These are phyloP conservation scores for Cercospora berteroae DNA, from an alignment of 2,329 filamentous ascomycete genomes.

Conservation along the genomic window DNA sequence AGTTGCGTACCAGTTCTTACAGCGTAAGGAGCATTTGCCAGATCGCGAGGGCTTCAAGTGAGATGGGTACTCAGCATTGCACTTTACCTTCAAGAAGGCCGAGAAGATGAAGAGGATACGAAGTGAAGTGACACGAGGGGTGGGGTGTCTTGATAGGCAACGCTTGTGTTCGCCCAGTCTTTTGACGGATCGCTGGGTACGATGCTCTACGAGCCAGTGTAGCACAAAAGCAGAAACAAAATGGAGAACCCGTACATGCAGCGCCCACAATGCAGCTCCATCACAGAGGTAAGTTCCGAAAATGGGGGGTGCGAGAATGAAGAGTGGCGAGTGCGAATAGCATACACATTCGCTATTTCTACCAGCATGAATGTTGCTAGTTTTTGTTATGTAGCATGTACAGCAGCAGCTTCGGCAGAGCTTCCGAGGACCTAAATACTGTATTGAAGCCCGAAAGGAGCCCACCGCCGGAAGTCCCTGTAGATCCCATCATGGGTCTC, in stretches of 20 bases:
- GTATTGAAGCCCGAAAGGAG: background rate
- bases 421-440: background rate
- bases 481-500: constrained; percentile 11
- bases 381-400: background rate
- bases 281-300: background rate
- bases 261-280: background rate
- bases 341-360: background rate
- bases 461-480: background rate
- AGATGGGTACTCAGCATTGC: background rate
- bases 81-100: background rate
- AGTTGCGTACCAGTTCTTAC: background rate
- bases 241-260: too few relatives aligned
- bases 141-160: background rate
- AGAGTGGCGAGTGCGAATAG: background rate
- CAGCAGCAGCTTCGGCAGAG: background rate
- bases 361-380: background rate
- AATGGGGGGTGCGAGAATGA: background rate
- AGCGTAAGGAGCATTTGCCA: background rate
- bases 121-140: background rate
- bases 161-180: background rate
- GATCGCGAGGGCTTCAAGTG: background rate
- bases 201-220: background rate
- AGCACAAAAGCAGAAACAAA: background rate
- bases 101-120: background rate
- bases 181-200: background rate